These are phyloP conservation scores for Laetiporus sulphureus DNA, from an alignment of 1,284 basidiomycete genomes.

Conservation along the genomic window DNA sequence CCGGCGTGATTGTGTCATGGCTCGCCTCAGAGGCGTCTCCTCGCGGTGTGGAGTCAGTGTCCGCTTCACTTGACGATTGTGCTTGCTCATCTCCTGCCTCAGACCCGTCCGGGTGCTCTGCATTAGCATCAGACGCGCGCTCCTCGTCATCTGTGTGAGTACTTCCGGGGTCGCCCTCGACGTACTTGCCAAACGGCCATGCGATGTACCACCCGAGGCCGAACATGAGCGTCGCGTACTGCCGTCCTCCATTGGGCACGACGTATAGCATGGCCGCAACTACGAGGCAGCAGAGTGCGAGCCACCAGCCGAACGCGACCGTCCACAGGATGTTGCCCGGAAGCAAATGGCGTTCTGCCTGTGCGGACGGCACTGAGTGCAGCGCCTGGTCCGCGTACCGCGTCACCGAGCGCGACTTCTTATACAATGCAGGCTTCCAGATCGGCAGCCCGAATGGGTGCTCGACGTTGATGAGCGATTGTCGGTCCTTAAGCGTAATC, in stretches of 20 bases:
- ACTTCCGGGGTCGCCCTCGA: slow-evolving; percentile 74
- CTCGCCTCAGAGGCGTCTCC: slow-evolving; percentile 7
- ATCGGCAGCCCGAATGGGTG: slow-evolving; percentile 99
- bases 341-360: slow-evolving; percentile 84
- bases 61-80: too few relatives aligned
- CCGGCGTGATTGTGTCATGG: slow-evolving; percentile 18
- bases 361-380: slow-evolving; percentile 87
- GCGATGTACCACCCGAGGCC: slow-evolving; percentile 94
- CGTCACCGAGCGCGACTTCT: slow-evolving; percentile 95
- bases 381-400: slow-evolving; percentile 93
- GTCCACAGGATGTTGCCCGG: slow-evolving; percentile 95
- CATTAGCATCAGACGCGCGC: slow-evolving; percentile 21
- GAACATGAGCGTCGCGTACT: slow-evolving; percentile 84
- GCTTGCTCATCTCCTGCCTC: neutral
- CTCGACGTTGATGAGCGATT: slow-evolving; percentile 98
- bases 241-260: slow-evolving; percentile 73
- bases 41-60: slow-evolving; percentile 7
- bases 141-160: slow-evolving; percentile 38
- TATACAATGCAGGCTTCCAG: slow-evolving; percentile 99
- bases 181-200: slow-evolving; percentile 99
- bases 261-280: slow-evolving; percentile 68
- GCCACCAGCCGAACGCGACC: slow-evolving; percentile 87
- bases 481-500: slow-evolving; percentile 93
- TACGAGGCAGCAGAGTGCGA: slow-evolving; percentile 66
- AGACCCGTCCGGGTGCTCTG: slow-evolving; percentile 5